Evolutionary conservation across 768 basidiomycete genomes (phyloP).

Genomic region (Leccinum imitatum): DNA sequence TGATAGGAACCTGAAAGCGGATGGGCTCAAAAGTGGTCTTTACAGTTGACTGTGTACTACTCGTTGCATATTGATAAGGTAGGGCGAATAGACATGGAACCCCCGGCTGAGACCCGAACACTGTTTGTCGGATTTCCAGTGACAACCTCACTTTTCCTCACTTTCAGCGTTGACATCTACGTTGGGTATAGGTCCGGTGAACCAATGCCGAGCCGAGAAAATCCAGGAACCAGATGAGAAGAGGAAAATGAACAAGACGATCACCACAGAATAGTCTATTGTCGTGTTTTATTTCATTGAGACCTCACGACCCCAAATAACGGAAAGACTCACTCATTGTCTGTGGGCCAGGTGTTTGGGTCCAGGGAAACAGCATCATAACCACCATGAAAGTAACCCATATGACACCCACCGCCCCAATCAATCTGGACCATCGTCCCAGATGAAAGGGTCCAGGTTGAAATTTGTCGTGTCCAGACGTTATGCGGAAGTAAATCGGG

Average conservation of each 20-base stretch:
- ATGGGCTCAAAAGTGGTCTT: slow-evolving; percentile 6
- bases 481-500: slow-evolving; percentile 38
- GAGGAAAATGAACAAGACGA: slow-evolving; percentile 31
- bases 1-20: slow-evolving; percentile 33
- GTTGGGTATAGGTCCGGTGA: slow-evolving; percentile 33
- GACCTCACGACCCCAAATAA: neutral
- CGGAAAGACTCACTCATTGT: slow-evolving; percentile 36
- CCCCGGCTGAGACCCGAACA: slow-evolving; percentile 12
- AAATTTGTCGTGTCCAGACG: slow-evolving; percentile 32
- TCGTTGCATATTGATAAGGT: neutral
- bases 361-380: slow-evolving; percentile 34
- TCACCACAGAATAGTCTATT: slow-evolving; percentile 27
- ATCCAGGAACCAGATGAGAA: slow-evolving; percentile 32
- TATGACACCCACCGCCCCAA: slow-evolving; percentile 30
- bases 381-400: slow-evolving; percentile 36
- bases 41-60: neutral
- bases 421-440: slow-evolving; percentile 27
- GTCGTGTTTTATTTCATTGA: neutral
- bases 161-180: slow-evolving; percentile 8
- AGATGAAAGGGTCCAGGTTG: slow-evolving; percentile 36
- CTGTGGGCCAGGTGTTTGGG: slow-evolving; percentile 16
- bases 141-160: neutral
- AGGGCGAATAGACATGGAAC: neutral
- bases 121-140: slow-evolving; percentile 14
- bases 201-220: slow-evolving; percentile 35